These are phyloP conservation scores for Suhomyces bokatorum DNA, from an alignment of 1,139 yeast species.

Conservation along the genomic window DNA sequence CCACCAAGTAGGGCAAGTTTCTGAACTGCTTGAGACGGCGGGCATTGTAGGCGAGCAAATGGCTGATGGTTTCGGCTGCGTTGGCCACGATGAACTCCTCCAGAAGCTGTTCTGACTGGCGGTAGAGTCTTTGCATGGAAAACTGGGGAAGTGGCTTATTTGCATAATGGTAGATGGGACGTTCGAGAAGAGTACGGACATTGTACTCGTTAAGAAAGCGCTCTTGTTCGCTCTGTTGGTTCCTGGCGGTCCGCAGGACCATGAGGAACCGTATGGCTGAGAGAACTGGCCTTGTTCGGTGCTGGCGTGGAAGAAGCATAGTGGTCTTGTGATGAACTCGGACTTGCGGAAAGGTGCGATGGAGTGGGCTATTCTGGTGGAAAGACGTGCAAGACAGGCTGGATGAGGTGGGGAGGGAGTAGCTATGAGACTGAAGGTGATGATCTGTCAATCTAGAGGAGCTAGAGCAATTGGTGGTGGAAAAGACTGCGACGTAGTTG, in stretches of 20 bases:
- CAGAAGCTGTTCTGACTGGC: constrained; percentile 42
- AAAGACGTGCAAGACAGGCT: neutral
- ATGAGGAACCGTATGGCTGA: neutral
- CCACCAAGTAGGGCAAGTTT: constrained; percentile 76
- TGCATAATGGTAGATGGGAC: constrained; percentile 52
- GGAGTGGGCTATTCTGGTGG: neutral
- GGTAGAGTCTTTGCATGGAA: constrained; percentile 46
- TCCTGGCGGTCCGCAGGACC: neutral
- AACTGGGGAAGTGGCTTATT: constrained; percentile 47
- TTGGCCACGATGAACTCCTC: constrained; percentile 34
- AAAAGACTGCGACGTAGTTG: no score
- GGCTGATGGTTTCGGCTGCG: constrained; percentile 46
- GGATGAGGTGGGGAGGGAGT: no score
- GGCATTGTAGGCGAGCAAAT: constrained; percentile 44
- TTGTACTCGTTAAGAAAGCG: constrained; percentile 47
- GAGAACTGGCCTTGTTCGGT: neutral
- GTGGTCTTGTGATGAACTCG: neutral
- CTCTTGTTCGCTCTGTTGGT: constrained; percentile 20
- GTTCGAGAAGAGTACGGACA: constrained; percentile 51
- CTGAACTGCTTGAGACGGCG: constrained; percentile 68
- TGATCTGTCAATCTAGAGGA: neutral
- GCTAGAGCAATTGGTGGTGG: neutral
- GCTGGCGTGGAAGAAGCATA: neutral
- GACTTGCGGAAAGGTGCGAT: neutral
- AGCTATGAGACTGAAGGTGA: neutral